Percentiles rank a stretch among this genome's conserved stretches.
Conservation (phyloP, 139 green algal genomes). For the Protoeuglena noctilucae region DNA sequence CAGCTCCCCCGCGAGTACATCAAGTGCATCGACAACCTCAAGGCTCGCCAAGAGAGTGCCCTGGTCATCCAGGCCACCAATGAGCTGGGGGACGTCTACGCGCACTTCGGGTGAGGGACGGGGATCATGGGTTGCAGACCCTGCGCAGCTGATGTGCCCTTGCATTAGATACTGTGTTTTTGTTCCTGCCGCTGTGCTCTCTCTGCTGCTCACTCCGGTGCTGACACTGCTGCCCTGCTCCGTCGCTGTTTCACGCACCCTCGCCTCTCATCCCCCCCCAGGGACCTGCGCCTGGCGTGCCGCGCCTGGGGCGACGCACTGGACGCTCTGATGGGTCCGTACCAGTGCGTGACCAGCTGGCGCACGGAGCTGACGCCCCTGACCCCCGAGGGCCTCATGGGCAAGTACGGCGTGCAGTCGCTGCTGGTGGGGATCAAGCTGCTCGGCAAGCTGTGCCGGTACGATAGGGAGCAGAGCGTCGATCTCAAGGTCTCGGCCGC, state of each 20-base stretch:
- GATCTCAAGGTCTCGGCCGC: neutral
- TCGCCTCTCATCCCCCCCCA: no score
- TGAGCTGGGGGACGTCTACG: neutral
- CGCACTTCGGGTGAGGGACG: neutral
- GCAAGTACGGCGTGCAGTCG: neutral
- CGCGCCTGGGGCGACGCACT: neutral
- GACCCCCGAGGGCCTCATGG: neutral
- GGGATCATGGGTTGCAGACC: no score
- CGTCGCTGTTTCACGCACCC: no score
- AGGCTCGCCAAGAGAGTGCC: neutral
- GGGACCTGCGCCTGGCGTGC: neutral
- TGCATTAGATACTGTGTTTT: no score
- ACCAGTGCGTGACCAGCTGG: neutral
- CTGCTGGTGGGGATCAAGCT: neutral
- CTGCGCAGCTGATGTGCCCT: no score
- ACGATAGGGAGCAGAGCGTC: neutral
- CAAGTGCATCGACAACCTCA: neutral
- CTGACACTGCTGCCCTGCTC: no score
- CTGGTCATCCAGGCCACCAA: neutral
- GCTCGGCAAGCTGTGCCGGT: neutral
- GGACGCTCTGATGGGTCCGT: neutral
- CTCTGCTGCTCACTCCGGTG: no score
- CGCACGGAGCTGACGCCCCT: neutral
- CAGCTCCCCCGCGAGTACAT: no score
- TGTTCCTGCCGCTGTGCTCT: no score